Evolutionary conservation across 192 early-diverging fungal species (phyloP).

Genomic region (Chytriomyces hyalinus): DNA sequence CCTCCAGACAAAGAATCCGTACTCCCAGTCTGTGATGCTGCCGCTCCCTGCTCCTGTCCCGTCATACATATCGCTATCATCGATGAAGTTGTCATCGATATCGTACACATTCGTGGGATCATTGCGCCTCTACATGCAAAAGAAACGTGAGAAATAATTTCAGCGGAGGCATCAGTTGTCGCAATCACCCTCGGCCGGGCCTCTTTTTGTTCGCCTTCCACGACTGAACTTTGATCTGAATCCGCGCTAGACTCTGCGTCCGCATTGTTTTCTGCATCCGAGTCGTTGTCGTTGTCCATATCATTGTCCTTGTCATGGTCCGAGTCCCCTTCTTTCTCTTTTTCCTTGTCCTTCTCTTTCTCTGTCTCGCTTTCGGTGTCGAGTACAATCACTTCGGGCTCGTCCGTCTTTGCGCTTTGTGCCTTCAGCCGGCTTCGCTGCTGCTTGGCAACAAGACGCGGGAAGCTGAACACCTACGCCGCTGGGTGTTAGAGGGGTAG

Average conservation of each 20-base stretch:
- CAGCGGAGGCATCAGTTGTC: background rate
- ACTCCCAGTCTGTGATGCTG: constrained; percentile 26
- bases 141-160: background rate
- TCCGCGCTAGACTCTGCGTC: background rate
- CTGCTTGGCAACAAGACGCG: constrained; percentile 1
- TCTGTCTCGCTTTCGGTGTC: constrained; percentile 27
- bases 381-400: constrained; percentile 26
- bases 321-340: background rate
- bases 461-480: constrained; percentile 17
- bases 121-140: background rate
- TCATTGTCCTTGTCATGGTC: background rate
- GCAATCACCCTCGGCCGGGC: background rate
- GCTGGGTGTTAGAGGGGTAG: no score
- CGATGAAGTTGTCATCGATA: constrained; percentile 58
- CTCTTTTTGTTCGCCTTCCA: background rate
- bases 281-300: background rate
- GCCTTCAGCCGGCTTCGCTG: background rate
- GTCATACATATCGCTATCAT: constrained; percentile 50
- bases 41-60: background rate
- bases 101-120: constrained; percentile 53
- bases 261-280: background rate
- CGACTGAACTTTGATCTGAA: background rate
- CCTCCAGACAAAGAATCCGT: constrained; percentile 48
- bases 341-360: constrained; percentile 12
- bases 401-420: background rate